phyloP scores from a whole-genome alignment of 352 stramenopile genomes.

The Sclerospora graminicola region DNA sequence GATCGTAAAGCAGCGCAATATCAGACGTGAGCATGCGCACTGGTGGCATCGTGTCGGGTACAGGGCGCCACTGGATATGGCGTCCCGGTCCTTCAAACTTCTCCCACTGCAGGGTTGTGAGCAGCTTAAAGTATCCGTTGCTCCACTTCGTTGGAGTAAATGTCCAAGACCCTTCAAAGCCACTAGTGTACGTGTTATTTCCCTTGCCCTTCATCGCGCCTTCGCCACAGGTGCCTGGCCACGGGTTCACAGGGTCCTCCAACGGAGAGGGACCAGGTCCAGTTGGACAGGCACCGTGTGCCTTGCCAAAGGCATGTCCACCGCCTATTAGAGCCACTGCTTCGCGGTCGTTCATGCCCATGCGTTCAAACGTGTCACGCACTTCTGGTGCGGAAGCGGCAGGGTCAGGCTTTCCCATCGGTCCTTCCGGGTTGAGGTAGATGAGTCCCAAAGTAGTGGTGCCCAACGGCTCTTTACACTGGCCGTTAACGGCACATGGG shows the following conservation, averaged over 20 bases:
- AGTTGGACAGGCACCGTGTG: conserved; percentile 64
- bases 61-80: conserved; percentile 62
- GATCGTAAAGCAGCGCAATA: conserved; percentile 60
- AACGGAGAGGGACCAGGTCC: conserved; percentile 32
- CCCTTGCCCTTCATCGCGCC: conserved; percentile 37
- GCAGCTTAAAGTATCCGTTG: conserved; percentile 91
- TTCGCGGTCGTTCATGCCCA: conserved; percentile 89
- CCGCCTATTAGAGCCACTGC: conserved; percentile 89
- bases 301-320: conserved; percentile 89
- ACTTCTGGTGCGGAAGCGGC: conserved; percentile 87
- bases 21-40: conserved; percentile 82
- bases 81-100: conserved; percentile 57
- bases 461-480: conserved; percentile 45
- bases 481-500: conserved; percentile 28
- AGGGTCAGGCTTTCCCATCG: conserved; percentile 61
- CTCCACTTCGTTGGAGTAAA: conserved; percentile 82
- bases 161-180: conserved; percentile 84
- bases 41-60: conserved; percentile 37
- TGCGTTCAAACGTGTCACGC: conserved; percentile 88
- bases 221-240: conserved; percentile 38
- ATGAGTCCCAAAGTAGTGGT: conserved; percentile 53
- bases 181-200: conserved; percentile 68
- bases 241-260: conserved; percentile 43
- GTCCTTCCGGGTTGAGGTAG: conserved; percentile 63
- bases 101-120: conserved; percentile 83